These are phyloP conservation scores for Anthracocystis walkeri DNA, from an alignment of 1,284 basidiomycete species.

Conservation along the genomic window DNA sequence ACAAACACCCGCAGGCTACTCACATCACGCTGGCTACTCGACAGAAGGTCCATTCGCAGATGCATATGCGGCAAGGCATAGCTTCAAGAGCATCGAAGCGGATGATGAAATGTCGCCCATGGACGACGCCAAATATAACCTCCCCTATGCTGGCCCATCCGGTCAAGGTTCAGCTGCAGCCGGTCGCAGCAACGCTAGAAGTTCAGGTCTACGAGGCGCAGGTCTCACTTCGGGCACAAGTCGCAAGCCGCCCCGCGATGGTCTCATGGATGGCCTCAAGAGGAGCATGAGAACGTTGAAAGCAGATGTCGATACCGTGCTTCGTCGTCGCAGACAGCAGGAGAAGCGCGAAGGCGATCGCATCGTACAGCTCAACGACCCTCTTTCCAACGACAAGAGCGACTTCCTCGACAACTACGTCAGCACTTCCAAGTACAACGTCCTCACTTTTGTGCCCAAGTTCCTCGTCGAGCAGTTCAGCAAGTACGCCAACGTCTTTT, in stretches of 20 bases:
- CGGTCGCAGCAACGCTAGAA: constrained; percentile 8
- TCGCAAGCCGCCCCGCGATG: constrained; percentile 49
- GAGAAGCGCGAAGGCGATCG: constrained; percentile 56
- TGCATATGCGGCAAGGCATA: constrained; percentile 49
- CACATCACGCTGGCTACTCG: constrained; percentile 24
- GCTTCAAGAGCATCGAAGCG: constrained; percentile 66
- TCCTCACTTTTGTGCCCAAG: constrained; percentile 88
- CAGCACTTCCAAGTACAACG: constrained; percentile 94
- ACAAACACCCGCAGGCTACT: constrained; percentile 52
- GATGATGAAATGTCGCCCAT: constrained; percentile 60
- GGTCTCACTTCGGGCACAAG: constrained; percentile 33
- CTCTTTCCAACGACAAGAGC: constrained; percentile 59
- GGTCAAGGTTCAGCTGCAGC: constrained; percentile 2
- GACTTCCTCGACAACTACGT: constrained; percentile 78
- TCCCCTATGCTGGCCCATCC: constrained; percentile 15
- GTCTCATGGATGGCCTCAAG: constrained; percentile 49
- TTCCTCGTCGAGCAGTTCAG: constrained; percentile 95
- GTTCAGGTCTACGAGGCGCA: constrained; percentile 13
- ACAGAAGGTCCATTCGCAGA: constrained; percentile 56
- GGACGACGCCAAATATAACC: constrained; percentile 33
- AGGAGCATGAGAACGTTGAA: constrained; percentile 48
- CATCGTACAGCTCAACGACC: constrained; percentile 64
- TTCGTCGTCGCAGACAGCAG: constrained; percentile 46
- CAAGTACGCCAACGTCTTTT: constrained; percentile 98
- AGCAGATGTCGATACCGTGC: constrained; percentile 50